Base-by-base conservation (phyloP, 139 green algal genomes). In the Chlamydomonas incerta region DNA sequence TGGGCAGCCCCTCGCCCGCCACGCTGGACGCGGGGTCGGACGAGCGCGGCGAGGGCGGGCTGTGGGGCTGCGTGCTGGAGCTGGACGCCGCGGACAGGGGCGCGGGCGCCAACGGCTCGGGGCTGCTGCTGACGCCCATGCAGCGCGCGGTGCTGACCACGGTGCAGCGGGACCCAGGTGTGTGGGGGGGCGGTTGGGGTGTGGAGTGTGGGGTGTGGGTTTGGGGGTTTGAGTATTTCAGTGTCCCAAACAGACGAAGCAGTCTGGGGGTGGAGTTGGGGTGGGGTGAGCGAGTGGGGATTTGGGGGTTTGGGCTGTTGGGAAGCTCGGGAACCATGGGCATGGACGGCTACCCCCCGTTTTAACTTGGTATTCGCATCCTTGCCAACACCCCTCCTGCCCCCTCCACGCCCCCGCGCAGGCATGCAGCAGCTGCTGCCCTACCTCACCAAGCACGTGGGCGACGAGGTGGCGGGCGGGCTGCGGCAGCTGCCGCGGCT, bases 401-500 rank as follows among this genome's bases (percentile, higher is more conserved):
- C 52, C 20, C 26, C 11, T 70, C 9, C 28, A 69, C 23, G 24
- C 46, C 1, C 10, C 50, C 66, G n/a, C 29, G 35, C 89, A 80
- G 95, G 96, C 29, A 82, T 98, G 69, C 93, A 97, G 69, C 93
- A 94, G 31, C 90, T 98, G 72, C 75, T 92, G n/a, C 96, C 96
- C 8, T 98, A 98, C 90, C 93, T 98, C 26, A 85, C 73, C n/a
- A 88, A 97, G 63, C 93, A 95, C 62, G 86, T 98, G 21, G 87
- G 86, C 5, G 92, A 96, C 34, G 92, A 94, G 68, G 94, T 96
- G 26, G 71, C 82, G 26, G 55, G 55, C 1, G 62, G 81, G 23
- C 81, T 96, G 50, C 68, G 81, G 28, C 41, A 26, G 60, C 13
- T 87, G n/a, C 37, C 86, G 0, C 81, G 80, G 15, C 66, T 90